phyloP scores from a whole-genome alignment of 768 basidiomycete species.

The Phaffia tasmanica region DNA sequence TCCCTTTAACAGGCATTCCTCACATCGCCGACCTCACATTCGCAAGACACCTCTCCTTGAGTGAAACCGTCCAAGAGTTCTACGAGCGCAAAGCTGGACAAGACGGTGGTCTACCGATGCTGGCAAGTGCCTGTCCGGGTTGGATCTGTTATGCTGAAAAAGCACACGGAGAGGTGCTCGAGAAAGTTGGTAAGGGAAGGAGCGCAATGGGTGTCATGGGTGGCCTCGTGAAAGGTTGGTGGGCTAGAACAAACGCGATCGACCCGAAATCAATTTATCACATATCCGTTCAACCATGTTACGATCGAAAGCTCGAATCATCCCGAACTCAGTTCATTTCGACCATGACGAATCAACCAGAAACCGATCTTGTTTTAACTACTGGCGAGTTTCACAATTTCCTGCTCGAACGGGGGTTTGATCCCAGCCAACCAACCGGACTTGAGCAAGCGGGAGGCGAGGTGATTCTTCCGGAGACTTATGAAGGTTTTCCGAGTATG shows the following conservation, averaged over 20 bases:
- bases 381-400: slow-evolving; percentile 85
- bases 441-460: slow-evolving; percentile 46
- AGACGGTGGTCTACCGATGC: slow-evolving; percentile 57
- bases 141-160: slow-evolving; percentile 99
- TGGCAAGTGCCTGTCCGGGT: slow-evolving; percentile 92
- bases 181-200: slow-evolving; percentile 75
- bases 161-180: slow-evolving; percentile 84
- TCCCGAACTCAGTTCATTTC: slow-evolving; percentile 50
- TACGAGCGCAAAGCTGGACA: slow-evolving; percentile 45
- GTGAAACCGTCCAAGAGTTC: slow-evolving; percentile 73
- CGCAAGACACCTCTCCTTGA: slow-evolving; percentile 70
- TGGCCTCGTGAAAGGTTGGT: slow-evolving; percentile 78
- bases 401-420: slow-evolving; percentile 70
- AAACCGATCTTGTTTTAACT: slow-evolving; percentile 94
- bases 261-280: slow-evolving; percentile 79
- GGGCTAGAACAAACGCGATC: slow-evolving; percentile 56
- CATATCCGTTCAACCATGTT: slow-evolving; percentile 96
- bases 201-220: slow-evolving; percentile 94
- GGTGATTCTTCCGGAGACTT: slow-evolving; percentile 7
- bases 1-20: slow-evolving; percentile 54
- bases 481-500: slow-evolving; percentile 53
- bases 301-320: slow-evolving; percentile 98
- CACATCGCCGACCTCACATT: slow-evolving; percentile 91
- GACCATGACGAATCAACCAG: slow-evolving; percentile 34
- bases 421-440: slow-evolving; percentile 46